Base-by-base conservation (phyloP, 2,329 filamentous ascomycete genomes). In the Penicillium rolfsii region DNA sequence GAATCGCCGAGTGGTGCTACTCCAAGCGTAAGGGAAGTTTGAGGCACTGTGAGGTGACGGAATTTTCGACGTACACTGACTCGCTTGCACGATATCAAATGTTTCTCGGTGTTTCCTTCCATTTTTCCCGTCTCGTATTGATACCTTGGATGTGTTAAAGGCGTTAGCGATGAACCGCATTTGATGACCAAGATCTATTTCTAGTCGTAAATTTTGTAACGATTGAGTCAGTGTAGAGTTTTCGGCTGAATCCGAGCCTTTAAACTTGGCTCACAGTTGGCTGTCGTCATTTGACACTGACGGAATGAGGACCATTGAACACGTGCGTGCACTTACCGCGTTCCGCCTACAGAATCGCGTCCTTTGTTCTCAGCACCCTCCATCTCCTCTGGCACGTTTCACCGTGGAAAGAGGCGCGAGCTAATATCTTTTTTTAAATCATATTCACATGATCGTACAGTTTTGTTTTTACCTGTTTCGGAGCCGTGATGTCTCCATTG, bases 11-110 rank as follows among this genome's bases (percentile, higher is more conserved):
- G 61, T 52, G 70, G 63, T 46, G 68, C 73, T 16, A 62, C 73
- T 19, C 67, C 73, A 24, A 77, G 71, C 35, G 66, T 75, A 50
- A 67, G 76, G 40, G 77, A 79, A 57, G 74, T 78, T 49, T 79
- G 71, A 57, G 52, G 19, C 48, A 36, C 48, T 49, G 16, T 9
- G 11, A 35, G 12, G 3, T 3, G 19, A 38, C 36, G 26, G 33
- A 6, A 16, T 60, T 19, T 36, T 50, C 54, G 55, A 62, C 52
- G 62, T 68, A 66, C 57, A 67, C 67, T 63, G 53, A 38, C 54
- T 53, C 43, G 45, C 48, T 58, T 52, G 48, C 40, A 60, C 19
- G 62, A 59, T 46, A 54, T 56, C 58, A 58, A 52, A 36, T 60
- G 36, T 52, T 38, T 52, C 16, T 11, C n/a, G 19, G 50, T 43